Evolutionary conservation across 805 yeast genomes (phyloP).

Genomic region (Sungouiozyma intestinalis): DNA sequence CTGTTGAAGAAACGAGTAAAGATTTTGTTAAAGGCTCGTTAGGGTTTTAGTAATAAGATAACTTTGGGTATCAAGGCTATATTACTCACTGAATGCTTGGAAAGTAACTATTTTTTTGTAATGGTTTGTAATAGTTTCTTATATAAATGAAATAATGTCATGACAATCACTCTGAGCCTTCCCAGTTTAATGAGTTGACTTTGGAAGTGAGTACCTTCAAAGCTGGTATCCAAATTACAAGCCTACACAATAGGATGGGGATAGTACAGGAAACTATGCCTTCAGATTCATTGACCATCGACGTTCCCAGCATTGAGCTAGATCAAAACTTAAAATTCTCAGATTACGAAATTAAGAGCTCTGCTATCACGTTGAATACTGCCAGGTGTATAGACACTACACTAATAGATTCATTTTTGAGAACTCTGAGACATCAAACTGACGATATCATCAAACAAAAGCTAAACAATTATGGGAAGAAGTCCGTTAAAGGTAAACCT

Average conservation of each 20-base stretch:
- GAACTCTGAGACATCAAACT: conserved; percentile 23
- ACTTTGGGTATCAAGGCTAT: neutral
- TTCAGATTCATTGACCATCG: neutral
- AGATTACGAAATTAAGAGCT: conserved; percentile 7
- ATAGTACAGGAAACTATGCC: neutral
- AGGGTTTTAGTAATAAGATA: conserved; percentile 32
- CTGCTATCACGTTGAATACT: conserved; percentile 17
- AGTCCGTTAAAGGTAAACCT: conserved; percentile 4
- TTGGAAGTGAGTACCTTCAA: neutral
- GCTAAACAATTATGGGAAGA: conserved; percentile 31
- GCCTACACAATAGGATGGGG: neutral
- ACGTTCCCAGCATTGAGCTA: neutral
- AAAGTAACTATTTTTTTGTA: neutral
- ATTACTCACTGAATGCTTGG: neutral
- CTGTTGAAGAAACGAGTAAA: conserved; percentile 39
- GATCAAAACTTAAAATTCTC: conserved; percentile 12
- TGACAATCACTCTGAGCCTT: too few relatives aligned
- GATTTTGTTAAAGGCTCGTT: conserved; percentile 42
- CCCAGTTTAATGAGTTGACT: neutral
- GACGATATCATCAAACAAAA: conserved; percentile 40
- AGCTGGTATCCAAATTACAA: too few relatives aligned
- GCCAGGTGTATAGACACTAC: conserved; percentile 24
- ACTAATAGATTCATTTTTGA: conserved; percentile 23
- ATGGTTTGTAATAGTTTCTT: neutral
- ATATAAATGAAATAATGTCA: neutral